These are phyloP conservation scores for Claviceps purpurea DNA, from an alignment of 2,329 filamentous ascomycete genomes.

Conservation along the genomic window DNA sequence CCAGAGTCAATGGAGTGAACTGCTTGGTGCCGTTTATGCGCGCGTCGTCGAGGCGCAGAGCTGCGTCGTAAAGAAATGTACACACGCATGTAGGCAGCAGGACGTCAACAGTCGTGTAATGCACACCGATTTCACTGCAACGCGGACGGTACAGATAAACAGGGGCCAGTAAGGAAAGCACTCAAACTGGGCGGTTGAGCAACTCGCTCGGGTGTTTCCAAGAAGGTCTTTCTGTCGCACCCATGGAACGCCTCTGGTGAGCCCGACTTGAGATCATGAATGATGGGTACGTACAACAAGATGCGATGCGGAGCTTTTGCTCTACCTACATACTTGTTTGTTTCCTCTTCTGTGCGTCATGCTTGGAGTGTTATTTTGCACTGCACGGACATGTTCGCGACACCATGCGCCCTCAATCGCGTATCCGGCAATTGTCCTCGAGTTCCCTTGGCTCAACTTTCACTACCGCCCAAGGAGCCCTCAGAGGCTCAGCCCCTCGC, in stretches of 20 bases:
- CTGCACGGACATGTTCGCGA: slow-evolving; percentile 1
- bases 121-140: not conserved
- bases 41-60: not conserved
- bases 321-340: not conserved
- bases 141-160: not conserved
- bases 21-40: not conserved
- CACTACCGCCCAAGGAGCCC: not conserved
- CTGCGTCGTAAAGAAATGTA: not conserved
- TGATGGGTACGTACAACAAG: not conserved
- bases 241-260: not conserved
- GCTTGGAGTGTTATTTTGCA: not conserved
- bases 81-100: not conserved
- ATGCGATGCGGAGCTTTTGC: not conserved
- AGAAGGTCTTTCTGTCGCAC: not conserved
- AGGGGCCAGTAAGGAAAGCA: not conserved
- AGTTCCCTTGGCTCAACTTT: not conserved
- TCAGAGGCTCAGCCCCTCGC: no score
- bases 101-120: not conserved
- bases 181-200: not conserved
- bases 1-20: not conserved
- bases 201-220: not conserved
- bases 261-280: not conserved
- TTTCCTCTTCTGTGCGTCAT: not conserved
- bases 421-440: not conserved
- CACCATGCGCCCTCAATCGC: not conserved